Evolutionary conservation across 2,329 filamentous ascomycete species (phyloP).

Genomic region (Cordyceps fumosorosea): DNA sequence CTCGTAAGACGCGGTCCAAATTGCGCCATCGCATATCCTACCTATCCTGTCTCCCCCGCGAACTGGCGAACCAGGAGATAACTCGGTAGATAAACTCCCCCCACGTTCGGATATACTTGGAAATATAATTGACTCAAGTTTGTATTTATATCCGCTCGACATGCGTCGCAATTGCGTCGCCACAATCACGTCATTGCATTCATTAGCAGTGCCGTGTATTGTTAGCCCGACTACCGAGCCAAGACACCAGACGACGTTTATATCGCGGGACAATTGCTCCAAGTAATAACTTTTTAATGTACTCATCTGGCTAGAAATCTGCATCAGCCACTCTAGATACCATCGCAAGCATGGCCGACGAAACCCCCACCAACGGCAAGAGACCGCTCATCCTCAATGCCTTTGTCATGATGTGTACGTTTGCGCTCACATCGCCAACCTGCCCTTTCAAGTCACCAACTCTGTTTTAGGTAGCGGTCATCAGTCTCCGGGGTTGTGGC

Average conservation of each 20-base stretch:
- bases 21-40: neutral
- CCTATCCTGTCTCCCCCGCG: neutral
- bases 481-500: slow-evolving; percentile 44
- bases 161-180: slow-evolving; percentile 4
- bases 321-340: too few relatives aligned
- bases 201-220: neutral
- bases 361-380: neutral
- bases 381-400: slow-evolving; percentile 36
- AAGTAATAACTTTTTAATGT: too few relatives aligned
- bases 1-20: neutral
- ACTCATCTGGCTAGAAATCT: too few relatives aligned
- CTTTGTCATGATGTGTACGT: slow-evolving; percentile 30
- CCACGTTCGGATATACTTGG: neutral
- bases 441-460: neutral
- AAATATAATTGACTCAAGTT: neutral
- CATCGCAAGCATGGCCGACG: neutral
- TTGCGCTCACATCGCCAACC: neutral
- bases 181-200: slow-evolving; percentile 7
- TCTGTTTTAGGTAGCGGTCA: slow-evolving; percentile 27
- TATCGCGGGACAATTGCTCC: too few relatives aligned
- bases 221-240: neutral
- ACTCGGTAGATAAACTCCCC: neutral
- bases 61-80: neutral
- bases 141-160: neutral
- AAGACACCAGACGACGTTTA: neutral